Evolutionary conservation across 768 basidiomycete genomes (phyloP).

Genomic region (Leccinellum luteum): DNA sequence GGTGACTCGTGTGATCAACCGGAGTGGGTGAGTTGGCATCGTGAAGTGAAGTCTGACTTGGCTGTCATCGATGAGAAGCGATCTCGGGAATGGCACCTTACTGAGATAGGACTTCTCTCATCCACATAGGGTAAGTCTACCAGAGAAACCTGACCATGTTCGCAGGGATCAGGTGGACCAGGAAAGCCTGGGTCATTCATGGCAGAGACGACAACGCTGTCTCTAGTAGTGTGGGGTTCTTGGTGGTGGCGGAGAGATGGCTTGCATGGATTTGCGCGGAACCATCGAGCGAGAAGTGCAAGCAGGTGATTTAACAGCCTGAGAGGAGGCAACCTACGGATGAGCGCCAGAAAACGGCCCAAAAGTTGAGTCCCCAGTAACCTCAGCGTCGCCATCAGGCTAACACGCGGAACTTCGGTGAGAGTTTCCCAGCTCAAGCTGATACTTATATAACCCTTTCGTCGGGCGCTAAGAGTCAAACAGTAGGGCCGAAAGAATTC

Average conservation of each 20-base stretch:
- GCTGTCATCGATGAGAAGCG: not conserved
- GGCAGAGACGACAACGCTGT: not conserved
- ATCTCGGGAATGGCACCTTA: not conserved
- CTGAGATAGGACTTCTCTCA: not conserved
- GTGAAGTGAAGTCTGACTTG: not conserved
- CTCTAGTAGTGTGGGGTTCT: not conserved
- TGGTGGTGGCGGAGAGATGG: not conserved
- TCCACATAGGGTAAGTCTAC: not conserved
- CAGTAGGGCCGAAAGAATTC: no score
- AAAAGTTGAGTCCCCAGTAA: not conserved
- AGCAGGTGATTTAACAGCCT: constrained; percentile 2
- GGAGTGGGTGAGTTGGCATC: not conserved
- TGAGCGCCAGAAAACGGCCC: not conserved
- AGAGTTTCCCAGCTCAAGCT: not conserved
- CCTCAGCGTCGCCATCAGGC: not conserved
- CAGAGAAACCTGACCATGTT: not conserved
- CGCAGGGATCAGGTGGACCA: not conserved
- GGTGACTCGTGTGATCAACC: not conserved
- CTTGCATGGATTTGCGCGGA: not conserved
- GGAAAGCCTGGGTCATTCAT: not conserved
- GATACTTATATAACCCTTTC: not conserved
- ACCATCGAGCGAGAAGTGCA: not conserved
- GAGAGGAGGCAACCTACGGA: not conserved
- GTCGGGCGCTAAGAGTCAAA: no score
- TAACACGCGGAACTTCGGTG: not conserved